Evolutionary conservation across 257 asterid genomes (phyloP).

Genomic region (Gynochthodes officinalis): DNA sequence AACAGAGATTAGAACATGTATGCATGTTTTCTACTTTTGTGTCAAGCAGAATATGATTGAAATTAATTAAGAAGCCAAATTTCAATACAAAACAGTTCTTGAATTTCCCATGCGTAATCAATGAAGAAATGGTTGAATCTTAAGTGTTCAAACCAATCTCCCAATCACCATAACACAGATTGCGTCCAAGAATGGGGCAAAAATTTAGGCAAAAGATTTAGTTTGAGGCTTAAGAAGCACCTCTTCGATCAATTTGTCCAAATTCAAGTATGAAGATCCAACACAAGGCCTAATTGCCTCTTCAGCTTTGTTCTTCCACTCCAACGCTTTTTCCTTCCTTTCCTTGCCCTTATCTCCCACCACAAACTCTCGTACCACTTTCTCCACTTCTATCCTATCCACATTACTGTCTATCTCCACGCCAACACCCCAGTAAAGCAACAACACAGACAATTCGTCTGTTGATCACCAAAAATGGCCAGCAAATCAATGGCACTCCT

Average conservation of each 20-base stretch:
- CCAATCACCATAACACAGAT: not conserved
- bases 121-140: no score
- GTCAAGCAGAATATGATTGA: no score
- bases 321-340: constrained; percentile 10
- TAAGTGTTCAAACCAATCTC: not conserved
- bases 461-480: constrained; percentile 16
- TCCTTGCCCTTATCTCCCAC: constrained; percentile 15
- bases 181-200: not conserved
- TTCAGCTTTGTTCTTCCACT: constrained; percentile 17
- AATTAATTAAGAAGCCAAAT: no score
- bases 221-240: constrained; percentile 3
- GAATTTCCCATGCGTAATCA: no score
- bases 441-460: not conserved
- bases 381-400: constrained; percentile 12
- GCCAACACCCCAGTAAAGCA: constrained; percentile 18
- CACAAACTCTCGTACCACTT: constrained; percentile 18
- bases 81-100: no score
- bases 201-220: not conserved
- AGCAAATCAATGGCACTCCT: constrained; percentile 16
- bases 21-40: no score
- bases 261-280: constrained; percentile 22
- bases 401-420: constrained; percentile 17
- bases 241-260: constrained; percentile 20
- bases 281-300: constrained; percentile 11
- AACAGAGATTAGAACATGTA: no score